A percentile compares a stretch with the other conserved stretches of the same genome.
Evolutionary conservation across 192 early-diverging fungal species (phyloP).

Genomic region (Backusella morwellensis): DNA sequence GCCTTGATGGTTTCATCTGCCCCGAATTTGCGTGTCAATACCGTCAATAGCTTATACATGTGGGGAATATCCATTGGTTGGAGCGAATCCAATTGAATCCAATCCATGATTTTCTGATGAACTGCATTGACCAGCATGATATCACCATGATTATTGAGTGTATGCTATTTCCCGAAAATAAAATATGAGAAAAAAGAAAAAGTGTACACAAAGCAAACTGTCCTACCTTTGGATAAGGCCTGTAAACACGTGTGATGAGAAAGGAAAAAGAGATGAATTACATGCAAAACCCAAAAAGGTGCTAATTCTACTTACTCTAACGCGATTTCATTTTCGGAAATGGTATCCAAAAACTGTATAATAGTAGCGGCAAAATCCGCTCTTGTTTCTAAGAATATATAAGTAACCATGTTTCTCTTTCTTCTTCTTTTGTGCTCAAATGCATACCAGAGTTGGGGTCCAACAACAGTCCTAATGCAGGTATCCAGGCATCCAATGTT

Average conservation of each 20-base stretch:
- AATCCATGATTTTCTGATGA: slow-evolving; percentile 19
- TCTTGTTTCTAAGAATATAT: slow-evolving; percentile 23
- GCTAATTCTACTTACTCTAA: slow-evolving; percentile 14
- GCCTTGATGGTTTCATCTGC: slow-evolving; percentile 22
- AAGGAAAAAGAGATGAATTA: background rate
- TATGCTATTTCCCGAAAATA: background rate
- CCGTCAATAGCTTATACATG: slow-evolving; percentile 12
- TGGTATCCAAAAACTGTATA: slow-evolving; percentile 38
- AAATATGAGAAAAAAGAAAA: background rate
- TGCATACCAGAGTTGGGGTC: background rate
- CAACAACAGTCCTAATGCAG: slow-evolving; percentile 21
- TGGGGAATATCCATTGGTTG: slow-evolving; percentile 4
- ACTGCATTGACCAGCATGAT: slow-evolving; percentile 14
- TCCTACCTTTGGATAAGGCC: slow-evolving; percentile 15
- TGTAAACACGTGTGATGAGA: background rate
- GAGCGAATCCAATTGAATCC: slow-evolving; percentile 16
- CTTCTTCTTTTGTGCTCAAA: slow-evolving; percentile 19
- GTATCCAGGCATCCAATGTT: slow-evolving; percentile 19
- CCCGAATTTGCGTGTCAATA: slow-evolving; percentile 16
- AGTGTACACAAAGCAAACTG: background rate
- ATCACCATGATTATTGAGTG: slow-evolving; percentile 18
- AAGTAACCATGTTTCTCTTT: background rate
- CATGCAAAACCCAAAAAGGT: background rate
- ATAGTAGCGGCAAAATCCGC: slow-evolving; percentile 39
- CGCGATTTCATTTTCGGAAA: slow-evolving; percentile 26